phyloP scores from a whole-genome alignment of 192 early-diverging fungal genomes.

The Lobosporangium transversale region DNA sequence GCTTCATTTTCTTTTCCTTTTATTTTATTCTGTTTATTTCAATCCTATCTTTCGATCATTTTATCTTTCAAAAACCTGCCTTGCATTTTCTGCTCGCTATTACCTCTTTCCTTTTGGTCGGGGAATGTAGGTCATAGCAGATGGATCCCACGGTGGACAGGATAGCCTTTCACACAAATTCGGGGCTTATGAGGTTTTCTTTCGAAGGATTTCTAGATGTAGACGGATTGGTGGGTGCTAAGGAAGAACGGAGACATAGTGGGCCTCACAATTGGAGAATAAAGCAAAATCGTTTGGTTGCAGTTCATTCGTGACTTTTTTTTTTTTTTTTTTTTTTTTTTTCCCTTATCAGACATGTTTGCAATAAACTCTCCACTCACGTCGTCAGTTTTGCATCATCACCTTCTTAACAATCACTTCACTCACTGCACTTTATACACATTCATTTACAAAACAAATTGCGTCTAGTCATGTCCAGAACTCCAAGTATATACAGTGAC shows the following conservation, averaged over 20 bases:
- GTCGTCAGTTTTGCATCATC: neutral
- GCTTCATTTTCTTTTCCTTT: neutral
- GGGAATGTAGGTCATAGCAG: too few species aligned
- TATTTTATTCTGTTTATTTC: neutral
- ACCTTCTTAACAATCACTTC: neutral
- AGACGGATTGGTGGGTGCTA: neutral
- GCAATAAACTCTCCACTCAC: neutral
- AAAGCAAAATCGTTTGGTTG: neutral
- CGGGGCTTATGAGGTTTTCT: constrained; percentile 31
- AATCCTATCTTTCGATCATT: neutral
- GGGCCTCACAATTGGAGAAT: neutral
- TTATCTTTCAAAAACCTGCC: constrained; percentile 19
- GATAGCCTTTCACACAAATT: too few species aligned
- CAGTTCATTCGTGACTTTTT: neutral
- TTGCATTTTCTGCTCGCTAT: neutral
- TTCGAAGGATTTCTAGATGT: neutral
- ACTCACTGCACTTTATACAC: neutral
- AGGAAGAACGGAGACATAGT: too few species aligned
- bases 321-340: constrained; percentile 6
- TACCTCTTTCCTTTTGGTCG: constrained; percentile 34
- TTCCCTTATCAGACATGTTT: neutral
- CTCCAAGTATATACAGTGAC: constrained; percentile 42
- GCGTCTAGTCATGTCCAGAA: constrained; percentile 8
- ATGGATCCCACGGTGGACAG: too few species aligned
- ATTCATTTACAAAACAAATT: neutral